phyloP scores from a whole-genome alignment of 1,139 yeast genomes.

The Eremothecium cymbalariae region DNA sequence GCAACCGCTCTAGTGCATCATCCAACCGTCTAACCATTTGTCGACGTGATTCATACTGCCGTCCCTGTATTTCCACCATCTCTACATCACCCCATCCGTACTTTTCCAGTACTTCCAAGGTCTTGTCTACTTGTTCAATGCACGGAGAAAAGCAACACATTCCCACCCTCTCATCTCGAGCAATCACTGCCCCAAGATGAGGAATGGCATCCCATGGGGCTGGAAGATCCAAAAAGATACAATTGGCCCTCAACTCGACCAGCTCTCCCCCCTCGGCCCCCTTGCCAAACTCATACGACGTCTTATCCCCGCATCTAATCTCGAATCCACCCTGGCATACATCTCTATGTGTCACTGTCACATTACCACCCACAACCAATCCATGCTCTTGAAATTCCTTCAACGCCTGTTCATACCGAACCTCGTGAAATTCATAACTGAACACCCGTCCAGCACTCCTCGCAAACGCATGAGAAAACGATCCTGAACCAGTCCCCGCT shows the following conservation, averaged over 20 bases:
- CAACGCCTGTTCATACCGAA: conserved; percentile 70
- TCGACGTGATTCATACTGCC: conserved; percentile 84
- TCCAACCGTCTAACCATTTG: conserved; percentile 75
- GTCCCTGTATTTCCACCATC: conserved; percentile 85
- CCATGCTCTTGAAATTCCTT: conserved; percentile 70
- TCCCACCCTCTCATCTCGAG: conserved; percentile 47
- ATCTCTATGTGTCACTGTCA: conserved; percentile 77
- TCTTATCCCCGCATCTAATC: conserved; percentile 34
- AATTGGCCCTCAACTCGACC: conserved; percentile 47
- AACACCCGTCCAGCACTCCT: conserved; percentile 73
- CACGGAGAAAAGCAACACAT: conserved; percentile 97
- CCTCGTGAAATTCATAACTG: conserved; percentile 87
- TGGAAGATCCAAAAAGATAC: conserved; percentile 85
- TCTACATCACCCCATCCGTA: conserved; percentile 86
- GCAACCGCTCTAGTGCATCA: conserved; percentile 73
- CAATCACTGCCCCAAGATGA: conserved; percentile 52
- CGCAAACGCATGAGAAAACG: conserved; percentile 88
- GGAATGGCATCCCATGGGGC: conserved; percentile 97
- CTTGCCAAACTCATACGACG: conserved; percentile 26
- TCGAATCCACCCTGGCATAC: conserved; percentile 84
- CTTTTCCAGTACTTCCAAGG: conserved; percentile 63
- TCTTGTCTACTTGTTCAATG: conserved; percentile 88
- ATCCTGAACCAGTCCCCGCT: conserved; percentile 97
- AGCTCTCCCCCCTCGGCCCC: conserved; percentile 21
- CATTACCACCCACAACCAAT: conserved; percentile 38